Base-by-base conservation (phyloP, 805 yeast species). In the Huiozyma naganishii region DNA sequence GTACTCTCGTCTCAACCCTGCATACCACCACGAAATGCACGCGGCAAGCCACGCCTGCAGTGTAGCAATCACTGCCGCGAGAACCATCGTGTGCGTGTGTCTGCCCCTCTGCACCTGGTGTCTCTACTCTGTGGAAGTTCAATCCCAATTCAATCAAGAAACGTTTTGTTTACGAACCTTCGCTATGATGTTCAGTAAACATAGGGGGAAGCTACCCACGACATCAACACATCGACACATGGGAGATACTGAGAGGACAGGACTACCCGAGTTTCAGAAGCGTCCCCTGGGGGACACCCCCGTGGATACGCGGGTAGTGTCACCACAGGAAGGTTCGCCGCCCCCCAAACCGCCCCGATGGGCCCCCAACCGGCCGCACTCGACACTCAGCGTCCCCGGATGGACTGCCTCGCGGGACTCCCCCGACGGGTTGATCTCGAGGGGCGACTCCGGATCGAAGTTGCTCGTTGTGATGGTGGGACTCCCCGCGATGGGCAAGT, bases 401-500 rank as follows among this genome's bases (percentile, higher is more conserved):
- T 82, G 87, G 48, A 88, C 97, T 0, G 75, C 83, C 39, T 80
- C 89, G 1, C 78, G 83, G 48, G 75, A 75, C 3, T 78, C 89
- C 0, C 92, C 95, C 0, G 90, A 85, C 58, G 86, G 86, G 6
- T 67, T 69, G 29, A 76, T 77, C 32, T 77, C 79, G 1, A 68
- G 73, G 23, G 62, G 60, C 32, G 96, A 87, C 56, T 79, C 83
- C 5, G 92, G 87, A 1, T 77, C 88, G 10, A 83, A 87, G 58
- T 71, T 90, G 42, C 95, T 90, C 11, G 86, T 90, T 45, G 94
- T 90, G 13, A 90, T 90, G 97, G 96, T 90, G 11, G 98, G 98
- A 0, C 62, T 83, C 9, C 97, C 97, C 0, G 97, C 97, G 0
- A 71, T 97, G 43, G 98, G 98, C 4, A 90, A 90, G 62, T 83